These are phyloP conservation scores for Backusella sp. DNA, from an alignment of 192 early-diverging fungal species.

Conservation along the genomic window DNA sequence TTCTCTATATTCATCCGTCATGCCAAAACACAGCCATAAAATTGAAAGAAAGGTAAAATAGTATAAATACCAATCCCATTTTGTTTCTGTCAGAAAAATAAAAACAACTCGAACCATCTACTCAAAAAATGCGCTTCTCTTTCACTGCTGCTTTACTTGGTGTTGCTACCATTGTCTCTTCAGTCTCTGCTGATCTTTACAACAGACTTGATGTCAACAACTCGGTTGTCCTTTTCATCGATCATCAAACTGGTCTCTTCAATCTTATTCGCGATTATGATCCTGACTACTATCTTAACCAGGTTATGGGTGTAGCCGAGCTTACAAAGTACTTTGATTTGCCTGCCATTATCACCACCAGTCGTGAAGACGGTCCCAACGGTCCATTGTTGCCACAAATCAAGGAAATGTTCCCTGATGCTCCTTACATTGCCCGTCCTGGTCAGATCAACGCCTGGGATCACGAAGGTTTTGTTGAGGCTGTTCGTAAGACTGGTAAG, in stretches of 20 bases:
- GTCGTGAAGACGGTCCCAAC: conserved; percentile 33
- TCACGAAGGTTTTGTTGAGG: conserved; percentile 20
- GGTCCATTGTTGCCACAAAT: conserved; percentile 21
- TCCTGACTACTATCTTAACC: conserved; percentile 21
- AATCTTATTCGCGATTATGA: conserved; percentile 27
- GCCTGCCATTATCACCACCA: conserved; percentile 31
- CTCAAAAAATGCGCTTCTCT: conserved; percentile 9
- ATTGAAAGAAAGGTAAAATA: not conserved
- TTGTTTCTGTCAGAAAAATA: not conserved
- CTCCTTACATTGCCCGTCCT: conserved; percentile 26
- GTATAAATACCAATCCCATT: not conserved
- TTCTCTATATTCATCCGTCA: not conserved
- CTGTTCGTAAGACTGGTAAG: conserved; percentile 33
- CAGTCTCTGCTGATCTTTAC: conserved; percentile 13
- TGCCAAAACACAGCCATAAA: not conserved
- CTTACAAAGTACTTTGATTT: conserved; percentile 24
- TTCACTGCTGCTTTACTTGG: conserved; percentile 9
- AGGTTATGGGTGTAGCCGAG: conserved; percentile 23
- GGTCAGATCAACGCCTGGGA: conserved; percentile 39
- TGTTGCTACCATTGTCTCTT: not conserved
- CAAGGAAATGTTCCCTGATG: conserved; percentile 31
- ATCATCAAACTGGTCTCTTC: conserved; percentile 33
- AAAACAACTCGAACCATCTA: not conserved
- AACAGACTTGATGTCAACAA: conserved; percentile 25
- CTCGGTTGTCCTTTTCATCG: conserved; percentile 30